Percentiles rank a stretch among this genome's conserved stretches.
Conservation (phyloP, 192 early-diverging fungal species). For the Coemansia sp. region DNA sequence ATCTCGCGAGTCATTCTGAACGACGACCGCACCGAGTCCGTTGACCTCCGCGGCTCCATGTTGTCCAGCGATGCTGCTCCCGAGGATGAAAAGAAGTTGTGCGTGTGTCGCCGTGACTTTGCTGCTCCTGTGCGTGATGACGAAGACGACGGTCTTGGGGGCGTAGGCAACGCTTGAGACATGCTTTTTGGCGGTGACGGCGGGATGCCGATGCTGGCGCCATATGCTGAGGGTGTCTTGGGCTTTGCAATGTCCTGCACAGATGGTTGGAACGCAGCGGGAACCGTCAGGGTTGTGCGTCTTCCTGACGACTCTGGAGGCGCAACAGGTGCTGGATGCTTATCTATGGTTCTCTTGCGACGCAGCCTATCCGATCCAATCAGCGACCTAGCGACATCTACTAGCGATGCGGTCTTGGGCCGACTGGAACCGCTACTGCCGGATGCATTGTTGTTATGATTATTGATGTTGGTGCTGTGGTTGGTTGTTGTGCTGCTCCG, state of each 20-base stretch:
- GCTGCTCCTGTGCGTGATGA: slow-evolving; percentile 7
- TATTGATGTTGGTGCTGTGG: slow-evolving; percentile 1
- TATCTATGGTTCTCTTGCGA: slow-evolving; percentile 5
- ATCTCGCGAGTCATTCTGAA: slow-evolving; percentile 37
- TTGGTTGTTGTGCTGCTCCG: slow-evolving; percentile 1
- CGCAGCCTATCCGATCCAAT: background rate
- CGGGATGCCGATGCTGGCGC: slow-evolving; percentile 26
- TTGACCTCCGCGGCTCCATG: slow-evolving; percentile 22
- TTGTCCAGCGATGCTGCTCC: slow-evolving; percentile 1
- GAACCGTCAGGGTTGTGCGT: slow-evolving; percentile 6
- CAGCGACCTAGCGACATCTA: slow-evolving; percentile 3
- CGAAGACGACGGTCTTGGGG: background rate
- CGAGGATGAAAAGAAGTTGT: slow-evolving; percentile 46
- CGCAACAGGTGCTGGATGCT: background rate
- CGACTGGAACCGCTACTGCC: background rate
- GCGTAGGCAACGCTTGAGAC: background rate
- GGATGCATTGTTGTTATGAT: background rate
- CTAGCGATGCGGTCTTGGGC: slow-evolving; percentile 4
- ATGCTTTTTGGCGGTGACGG: slow-evolving; percentile 17
- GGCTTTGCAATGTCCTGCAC: slow-evolving; percentile 2
- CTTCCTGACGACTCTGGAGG: background rate
- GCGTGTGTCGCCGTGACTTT: slow-evolving; percentile 46
- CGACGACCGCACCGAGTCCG: slow-evolving; percentile 24
- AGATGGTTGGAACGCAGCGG: slow-evolving; percentile 1
- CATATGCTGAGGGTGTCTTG: slow-evolving; percentile 11